Evolutionary conservation across 305 asterid species (phyloP).

Genomic region (Plantago rigida): DNA sequence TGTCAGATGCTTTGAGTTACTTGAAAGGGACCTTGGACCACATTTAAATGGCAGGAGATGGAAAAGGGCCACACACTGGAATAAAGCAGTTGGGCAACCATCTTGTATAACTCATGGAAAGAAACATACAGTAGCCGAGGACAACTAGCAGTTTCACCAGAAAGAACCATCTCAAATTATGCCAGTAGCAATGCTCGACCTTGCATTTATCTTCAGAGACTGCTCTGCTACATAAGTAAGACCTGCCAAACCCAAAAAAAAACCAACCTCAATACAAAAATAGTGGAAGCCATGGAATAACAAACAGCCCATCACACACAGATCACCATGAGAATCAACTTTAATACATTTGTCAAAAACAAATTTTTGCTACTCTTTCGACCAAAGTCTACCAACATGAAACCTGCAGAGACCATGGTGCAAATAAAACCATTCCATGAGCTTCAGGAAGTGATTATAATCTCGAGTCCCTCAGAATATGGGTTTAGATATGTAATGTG

Average conservation of each 20-base stretch:
- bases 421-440: background rate
- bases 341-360: too few species aligned
- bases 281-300: background rate
- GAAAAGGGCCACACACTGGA: too few species aligned
- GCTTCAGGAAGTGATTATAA: background rate
- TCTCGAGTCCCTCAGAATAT: background rate
- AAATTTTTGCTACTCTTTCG: background rate
- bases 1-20: too few species aligned
- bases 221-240: conserved; percentile 72
- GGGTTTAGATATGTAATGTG: background rate
- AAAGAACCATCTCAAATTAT: conserved; percentile 36
- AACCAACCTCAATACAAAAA: conserved; percentile 2
- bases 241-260: conserved; percentile 42
- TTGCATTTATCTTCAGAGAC: conserved; percentile 79
- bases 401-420: background rate
- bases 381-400: background rate
- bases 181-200: conserved; percentile 74
- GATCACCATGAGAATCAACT: background rate
- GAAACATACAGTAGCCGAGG: conserved; percentile 2
- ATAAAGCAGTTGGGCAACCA: background rate
- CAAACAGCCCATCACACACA: background rate
- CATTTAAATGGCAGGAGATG: too few species aligned
- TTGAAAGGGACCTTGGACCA: too few species aligned
- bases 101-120: background rate
- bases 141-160: background rate